Conservation (phyloP, 2,329 filamentous ascomycete genomes). For the Alternaria gansuensis region DNA sequence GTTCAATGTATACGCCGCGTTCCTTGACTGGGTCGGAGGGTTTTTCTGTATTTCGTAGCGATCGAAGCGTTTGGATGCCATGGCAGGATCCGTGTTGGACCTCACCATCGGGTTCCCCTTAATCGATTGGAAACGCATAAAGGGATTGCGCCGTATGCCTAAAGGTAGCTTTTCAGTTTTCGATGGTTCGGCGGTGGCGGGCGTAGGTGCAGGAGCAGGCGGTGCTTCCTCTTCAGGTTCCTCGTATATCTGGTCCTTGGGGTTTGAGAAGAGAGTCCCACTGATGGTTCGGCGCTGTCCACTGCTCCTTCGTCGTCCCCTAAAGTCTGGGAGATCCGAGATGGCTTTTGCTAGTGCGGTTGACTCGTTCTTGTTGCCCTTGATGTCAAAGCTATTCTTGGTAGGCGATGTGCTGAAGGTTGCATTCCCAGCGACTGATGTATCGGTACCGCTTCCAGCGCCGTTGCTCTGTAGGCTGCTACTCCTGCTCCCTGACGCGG, state of each 20-base stretch:
- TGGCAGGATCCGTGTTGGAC: conserved; percentile 57
- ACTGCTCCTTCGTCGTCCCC: conserved; percentile 64
- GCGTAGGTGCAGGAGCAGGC: conserved; percentile 37
- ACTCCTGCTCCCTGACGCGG: conserved; percentile 42
- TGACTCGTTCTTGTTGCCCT: conserved; percentile 25
- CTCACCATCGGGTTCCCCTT: conserved; percentile 56
- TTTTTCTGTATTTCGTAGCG: conserved; percentile 83
- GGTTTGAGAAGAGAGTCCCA: conserved; percentile 72
- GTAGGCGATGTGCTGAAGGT: conserved; percentile 28
- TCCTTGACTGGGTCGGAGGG: conserved; percentile 81
- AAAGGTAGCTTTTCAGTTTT: conserved; percentile 56
- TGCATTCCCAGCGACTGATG: conserved; percentile 28
- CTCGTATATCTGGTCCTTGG: conserved; percentile 86
- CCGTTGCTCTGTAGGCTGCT: conserved; percentile 53
- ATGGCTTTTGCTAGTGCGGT: conserved; percentile 52
- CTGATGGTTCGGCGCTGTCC: conserved; percentile 75
- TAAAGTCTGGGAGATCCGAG: conserved; percentile 42
- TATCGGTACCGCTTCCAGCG: conserved; percentile 43
- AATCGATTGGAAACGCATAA: conserved; percentile 68
- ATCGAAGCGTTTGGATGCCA: conserved; percentile 55
- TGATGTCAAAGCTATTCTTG: conserved; percentile 30
- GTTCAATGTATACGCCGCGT: conserved; percentile 81
- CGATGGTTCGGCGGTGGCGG: conserved; percentile 43
- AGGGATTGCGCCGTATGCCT: conserved; percentile 69
- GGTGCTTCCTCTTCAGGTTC: conserved; percentile 70